Percentiles rank a stretch among this genome's conserved stretches.
Evolutionary conservation across 1,284 basidiomycete species (phyloP).

Genomic region (Tilletia caries): DNA sequence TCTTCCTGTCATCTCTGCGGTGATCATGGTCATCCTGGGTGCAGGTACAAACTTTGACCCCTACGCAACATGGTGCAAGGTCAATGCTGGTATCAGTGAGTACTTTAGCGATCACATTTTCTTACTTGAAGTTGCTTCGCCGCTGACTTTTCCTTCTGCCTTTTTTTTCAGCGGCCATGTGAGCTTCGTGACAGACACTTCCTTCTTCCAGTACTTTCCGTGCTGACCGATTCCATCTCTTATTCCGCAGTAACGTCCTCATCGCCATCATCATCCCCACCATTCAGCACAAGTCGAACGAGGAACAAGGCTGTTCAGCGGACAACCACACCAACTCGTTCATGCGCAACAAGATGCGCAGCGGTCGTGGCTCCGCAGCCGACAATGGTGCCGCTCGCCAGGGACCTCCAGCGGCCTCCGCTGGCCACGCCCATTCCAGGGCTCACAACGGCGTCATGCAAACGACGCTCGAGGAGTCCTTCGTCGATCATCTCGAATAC

Average conservation of each 20-base stretch:
- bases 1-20: slow-evolving; percentile 4
- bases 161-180: not conserved
- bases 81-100: slow-evolving; percentile 12
- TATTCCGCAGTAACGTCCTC: not conserved
- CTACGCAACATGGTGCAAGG: not conserved
- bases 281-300: not conserved
- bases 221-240: not conserved
- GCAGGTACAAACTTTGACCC: not conserved
- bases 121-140: not conserved
- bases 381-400: not conserved
- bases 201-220: too few species aligned
- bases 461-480: not conserved
- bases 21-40: slow-evolving; percentile 8
- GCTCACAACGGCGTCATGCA: not conserved
- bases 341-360: not conserved
- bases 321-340: not conserved
- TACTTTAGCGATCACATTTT: not conserved
- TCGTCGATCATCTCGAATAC: slow-evolving; percentile 8
- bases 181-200: not conserved
- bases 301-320: not conserved
- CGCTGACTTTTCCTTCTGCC: not conserved
- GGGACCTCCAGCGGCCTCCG: too few species aligned
- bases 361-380: not conserved
- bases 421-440: not conserved
- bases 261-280: slow-evolving; percentile 10